These are phyloP conservation scores for Akanthomyces muscarius DNA, from an alignment of 2,329 filamentous ascomycete species.

Conservation along the genomic window DNA sequence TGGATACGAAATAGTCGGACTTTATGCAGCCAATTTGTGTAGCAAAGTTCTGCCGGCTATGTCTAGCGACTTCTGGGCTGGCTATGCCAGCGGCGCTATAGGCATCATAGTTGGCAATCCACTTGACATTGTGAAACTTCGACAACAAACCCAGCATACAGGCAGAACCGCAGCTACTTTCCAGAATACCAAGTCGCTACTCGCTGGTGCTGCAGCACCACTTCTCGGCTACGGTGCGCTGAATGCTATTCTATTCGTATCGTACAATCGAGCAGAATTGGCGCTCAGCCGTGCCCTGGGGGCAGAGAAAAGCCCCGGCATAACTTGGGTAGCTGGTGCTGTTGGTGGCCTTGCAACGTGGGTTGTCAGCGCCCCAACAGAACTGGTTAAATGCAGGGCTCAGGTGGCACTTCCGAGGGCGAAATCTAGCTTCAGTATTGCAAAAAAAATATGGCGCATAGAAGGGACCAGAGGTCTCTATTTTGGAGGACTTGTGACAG, in stretches of 20 bases:
- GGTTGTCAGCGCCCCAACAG: slow-evolving; percentile 80
- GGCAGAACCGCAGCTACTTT: slow-evolving; percentile 26
- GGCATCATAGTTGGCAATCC: slow-evolving; percentile 89
- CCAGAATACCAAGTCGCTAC: slow-evolving; percentile 36
- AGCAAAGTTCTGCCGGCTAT: slow-evolving; percentile 40
- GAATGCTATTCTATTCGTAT: slow-evolving; percentile 84
- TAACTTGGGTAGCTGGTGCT: slow-evolving; percentile 76
- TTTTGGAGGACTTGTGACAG: slow-evolving; percentile 75
- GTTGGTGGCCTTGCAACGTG: slow-evolving; percentile 81
- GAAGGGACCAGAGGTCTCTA: slow-evolving; percentile 70
- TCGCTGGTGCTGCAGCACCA: slow-evolving; percentile 73
- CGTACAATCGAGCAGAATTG: slow-evolving; percentile 79
- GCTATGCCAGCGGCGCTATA: slow-evolving; percentile 80
- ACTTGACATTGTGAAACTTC: slow-evolving; percentile 61
- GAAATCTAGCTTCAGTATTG: slow-evolving; percentile 59
- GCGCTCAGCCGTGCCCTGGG: slow-evolving; percentile 46
- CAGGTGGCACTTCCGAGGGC: slow-evolving; percentile 54
- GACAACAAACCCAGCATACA: slow-evolving; percentile 60
- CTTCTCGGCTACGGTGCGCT: slow-evolving; percentile 86
- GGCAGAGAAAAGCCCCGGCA: slow-evolving; percentile 49
- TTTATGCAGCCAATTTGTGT: not conserved
- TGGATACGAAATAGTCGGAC: not conserved
- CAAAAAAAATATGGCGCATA: slow-evolving; percentile 54
- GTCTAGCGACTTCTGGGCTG: slow-evolving; percentile 91
- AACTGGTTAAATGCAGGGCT: slow-evolving; percentile 84